These are phyloP conservation scores for Phycomyces nitens DNA, from an alignment of 192 early-diverging fungal genomes.

Conservation along the genomic window DNA sequence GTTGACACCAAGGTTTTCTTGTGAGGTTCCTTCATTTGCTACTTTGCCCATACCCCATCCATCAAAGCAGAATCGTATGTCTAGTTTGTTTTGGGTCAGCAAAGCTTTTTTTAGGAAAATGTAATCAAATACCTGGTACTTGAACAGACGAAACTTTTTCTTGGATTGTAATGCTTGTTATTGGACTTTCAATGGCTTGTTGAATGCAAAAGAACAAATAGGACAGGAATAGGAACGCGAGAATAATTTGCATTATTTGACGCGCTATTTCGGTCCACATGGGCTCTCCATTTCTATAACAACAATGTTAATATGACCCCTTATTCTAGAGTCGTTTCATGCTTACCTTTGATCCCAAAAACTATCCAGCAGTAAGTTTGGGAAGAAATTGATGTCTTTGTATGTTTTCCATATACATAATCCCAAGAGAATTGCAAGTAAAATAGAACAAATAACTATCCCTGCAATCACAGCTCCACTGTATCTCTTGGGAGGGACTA, in stretches of 20 bases:
- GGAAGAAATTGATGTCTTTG: neutral
- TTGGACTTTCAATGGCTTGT: neutral
- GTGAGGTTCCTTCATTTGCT: too few species aligned
- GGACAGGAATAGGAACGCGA: neutral
- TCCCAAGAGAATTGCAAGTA: neutral
- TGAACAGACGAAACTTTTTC: neutral
- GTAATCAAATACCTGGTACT: conserved; percentile 5
- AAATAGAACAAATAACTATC: neutral
- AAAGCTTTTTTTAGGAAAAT: too few species aligned
- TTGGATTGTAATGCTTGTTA: neutral
- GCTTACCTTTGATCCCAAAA: conserved; percentile 1
- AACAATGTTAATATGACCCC: neutral
- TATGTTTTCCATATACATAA: neutral
- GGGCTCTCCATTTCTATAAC: conserved; percentile 1
- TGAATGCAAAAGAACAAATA: neutral
- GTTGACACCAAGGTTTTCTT: too few species aligned
- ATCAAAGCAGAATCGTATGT: too few species aligned
- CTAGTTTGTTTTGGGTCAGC: too few species aligned
- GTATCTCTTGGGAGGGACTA: neutral
- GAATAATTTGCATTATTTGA: neutral
- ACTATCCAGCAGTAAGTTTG: neutral
- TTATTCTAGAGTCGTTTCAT: neutral
- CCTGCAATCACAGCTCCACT: neutral
- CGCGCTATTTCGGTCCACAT: neutral
- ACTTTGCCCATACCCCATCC: too few species aligned